Conservation (phyloP, 148 eudicot genomes). For the Amaranthus palmeri region DNA sequence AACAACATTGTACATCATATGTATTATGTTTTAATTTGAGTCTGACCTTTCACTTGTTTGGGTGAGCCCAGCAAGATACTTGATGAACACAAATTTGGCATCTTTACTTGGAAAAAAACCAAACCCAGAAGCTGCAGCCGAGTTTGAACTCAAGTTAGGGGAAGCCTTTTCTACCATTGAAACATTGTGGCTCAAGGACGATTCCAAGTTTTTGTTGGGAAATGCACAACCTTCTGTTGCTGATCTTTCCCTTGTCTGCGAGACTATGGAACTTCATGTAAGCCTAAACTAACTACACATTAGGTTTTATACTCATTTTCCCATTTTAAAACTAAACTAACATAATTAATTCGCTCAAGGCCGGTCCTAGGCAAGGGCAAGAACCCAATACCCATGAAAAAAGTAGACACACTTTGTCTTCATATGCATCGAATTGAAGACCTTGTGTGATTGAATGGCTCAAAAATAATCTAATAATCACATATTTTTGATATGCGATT, state of each 20-base stretch:
- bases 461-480: no score
- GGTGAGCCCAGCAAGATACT: conserved; percentile 23
- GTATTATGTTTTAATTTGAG: no score
- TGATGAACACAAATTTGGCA: conserved; percentile 27
- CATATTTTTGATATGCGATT: no score
- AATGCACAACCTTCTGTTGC: conserved; percentile 30
- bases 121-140: not conserved
- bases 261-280: conserved; percentile 18
- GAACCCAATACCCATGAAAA: no score
- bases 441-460: no score
- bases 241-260: conserved; percentile 30
- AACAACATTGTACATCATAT: no score
- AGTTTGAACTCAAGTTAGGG: conserved; percentile 15
- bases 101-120: conserved; percentile 13
- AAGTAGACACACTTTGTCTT: not conserved
- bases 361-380: no score
- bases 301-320: no score
- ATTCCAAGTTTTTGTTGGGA: conserved; percentile 26
- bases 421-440: not conserved
- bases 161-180: conserved; percentile 19
- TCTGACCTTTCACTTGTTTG: no score
- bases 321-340: no score
- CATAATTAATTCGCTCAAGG: no score
- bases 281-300: no score
- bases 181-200: conserved; percentile 24